A percentile compares a stretch with the other conserved stretches of the same genome.
Evolutionary conservation across 2,329 filamentous ascomycete species (phyloP).

Genomic region (Fusarium stilboides): DNA sequence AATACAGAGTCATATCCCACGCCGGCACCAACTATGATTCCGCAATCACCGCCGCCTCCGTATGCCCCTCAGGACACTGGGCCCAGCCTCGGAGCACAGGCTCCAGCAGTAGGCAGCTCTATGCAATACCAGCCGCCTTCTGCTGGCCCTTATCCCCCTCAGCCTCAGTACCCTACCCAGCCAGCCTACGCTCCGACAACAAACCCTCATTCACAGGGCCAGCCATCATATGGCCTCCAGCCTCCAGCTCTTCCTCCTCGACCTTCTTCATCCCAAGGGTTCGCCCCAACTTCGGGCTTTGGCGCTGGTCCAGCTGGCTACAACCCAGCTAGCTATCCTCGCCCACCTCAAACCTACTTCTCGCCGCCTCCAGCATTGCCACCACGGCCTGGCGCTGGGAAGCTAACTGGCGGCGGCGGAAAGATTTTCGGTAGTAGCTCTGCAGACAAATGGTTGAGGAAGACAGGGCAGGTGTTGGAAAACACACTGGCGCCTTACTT

Average conservation of each 20-base stretch:
- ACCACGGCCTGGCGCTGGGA: constrained; percentile 40
- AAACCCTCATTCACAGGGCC: constrained; percentile 22
- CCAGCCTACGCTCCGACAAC: constrained; percentile 39
- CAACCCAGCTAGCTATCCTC: constrained; percentile 50
- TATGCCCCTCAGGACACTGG: constrained; percentile 38
- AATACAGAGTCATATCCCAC: constrained; percentile 19
- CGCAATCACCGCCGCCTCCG: constrained; percentile 47
- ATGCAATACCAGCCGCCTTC: constrained; percentile 33
- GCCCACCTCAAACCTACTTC: constrained; percentile 54
- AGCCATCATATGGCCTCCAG: constrained; percentile 29
- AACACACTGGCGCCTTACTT: constrained; percentile 53
- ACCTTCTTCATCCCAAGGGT: constrained; percentile 44
- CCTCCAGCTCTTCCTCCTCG: constrained; percentile 51
- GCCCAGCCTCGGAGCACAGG: constrained; percentile 30
- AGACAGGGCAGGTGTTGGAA: constrained; percentile 55
- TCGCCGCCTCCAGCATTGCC: constrained; percentile 45
- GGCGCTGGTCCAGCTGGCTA: constrained; percentile 45
- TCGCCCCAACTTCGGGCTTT: constrained; percentile 27
- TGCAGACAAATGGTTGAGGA: constrained; percentile 55
- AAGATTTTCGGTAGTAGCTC: constrained; percentile 54
- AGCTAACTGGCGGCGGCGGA: constrained; percentile 34
- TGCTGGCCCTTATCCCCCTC: constrained; percentile 33
- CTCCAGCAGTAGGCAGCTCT: constrained; percentile 27
- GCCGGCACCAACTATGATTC: constrained; percentile 10
- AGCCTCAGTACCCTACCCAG: constrained; percentile 45